Percentiles rank a stretch among this genome's conserved stretches.
These are phyloP conservation scores for Collybia sordida DNA, from an alignment of 768 basidiomycete genomes.

Conservation along the genomic window DNA sequence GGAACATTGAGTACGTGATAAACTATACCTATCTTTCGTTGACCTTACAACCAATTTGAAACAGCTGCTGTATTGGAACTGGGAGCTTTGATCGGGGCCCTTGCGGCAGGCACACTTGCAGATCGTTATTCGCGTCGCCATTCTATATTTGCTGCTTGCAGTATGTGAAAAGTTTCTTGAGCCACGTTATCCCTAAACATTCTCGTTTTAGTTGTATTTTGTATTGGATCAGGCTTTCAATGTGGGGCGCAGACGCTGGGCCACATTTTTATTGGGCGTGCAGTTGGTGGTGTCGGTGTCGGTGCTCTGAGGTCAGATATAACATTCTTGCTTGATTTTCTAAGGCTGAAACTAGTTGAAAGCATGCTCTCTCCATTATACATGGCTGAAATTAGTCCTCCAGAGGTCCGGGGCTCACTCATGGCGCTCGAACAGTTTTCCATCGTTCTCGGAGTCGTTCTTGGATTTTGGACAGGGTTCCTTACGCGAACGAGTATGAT, in stretches of 20 bases:
- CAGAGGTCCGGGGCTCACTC: constrained; percentile 76
- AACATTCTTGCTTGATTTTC: constrained; percentile 6
- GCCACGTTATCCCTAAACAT: background rate
- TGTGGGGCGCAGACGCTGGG: constrained; percentile 52
- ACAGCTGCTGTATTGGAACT: constrained; percentile 77
- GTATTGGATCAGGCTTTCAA: constrained; percentile 71
- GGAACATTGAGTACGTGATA: constrained; percentile 69
- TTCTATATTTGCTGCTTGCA: constrained; percentile 67
- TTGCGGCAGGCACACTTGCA: constrained; percentile 64
- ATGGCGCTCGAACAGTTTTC: constrained; percentile 79
- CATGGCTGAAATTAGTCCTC: constrained; percentile 83
- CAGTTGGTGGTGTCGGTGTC: constrained; percentile 79
- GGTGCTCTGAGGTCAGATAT: constrained; percentile 60
- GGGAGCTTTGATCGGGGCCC: constrained; percentile 75
- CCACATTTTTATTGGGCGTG: constrained; percentile 67
- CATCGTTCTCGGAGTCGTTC: constrained; percentile 78
- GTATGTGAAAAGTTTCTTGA: constrained; percentile 36
- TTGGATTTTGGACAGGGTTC: constrained; percentile 85
- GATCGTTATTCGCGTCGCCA: constrained; percentile 66
- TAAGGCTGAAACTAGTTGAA: constrained; percentile 1
- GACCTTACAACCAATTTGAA: too few species aligned
- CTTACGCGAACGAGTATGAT: constrained; percentile 60
- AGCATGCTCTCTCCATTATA: constrained; percentile 83
- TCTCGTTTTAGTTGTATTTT: constrained; percentile 55
- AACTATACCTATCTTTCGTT: too few species aligned